phyloP scores from a whole-genome alignment of 768 basidiomycete species.

The Pleurotus ostreatus region DNA sequence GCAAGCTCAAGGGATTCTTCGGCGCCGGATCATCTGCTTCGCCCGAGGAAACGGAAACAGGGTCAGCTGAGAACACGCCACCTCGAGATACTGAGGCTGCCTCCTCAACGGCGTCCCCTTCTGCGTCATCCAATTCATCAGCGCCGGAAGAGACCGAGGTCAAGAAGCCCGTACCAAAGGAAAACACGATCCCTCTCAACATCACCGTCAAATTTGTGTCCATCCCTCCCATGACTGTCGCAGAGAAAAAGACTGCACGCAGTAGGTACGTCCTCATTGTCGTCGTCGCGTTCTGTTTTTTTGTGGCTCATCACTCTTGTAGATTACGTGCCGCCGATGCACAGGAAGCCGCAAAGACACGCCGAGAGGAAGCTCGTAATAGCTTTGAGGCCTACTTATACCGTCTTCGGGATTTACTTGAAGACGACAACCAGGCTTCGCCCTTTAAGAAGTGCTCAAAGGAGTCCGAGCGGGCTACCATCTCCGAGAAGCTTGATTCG shows the following conservation, averaged over 20 bases:
- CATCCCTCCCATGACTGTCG: constrained; percentile 70
- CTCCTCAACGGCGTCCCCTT: constrained; percentile 21
- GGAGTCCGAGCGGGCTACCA: constrained; percentile 59
- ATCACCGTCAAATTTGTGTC: constrained; percentile 61
- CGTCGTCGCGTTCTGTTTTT: constrained; percentile 2
- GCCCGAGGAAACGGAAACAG: constrained; percentile 33
- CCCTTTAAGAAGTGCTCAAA: constrained; percentile 88
- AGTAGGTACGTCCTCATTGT: constrained; percentile 51
- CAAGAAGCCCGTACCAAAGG: constrained; percentile 34
- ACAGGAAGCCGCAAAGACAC: constrained; percentile 71
- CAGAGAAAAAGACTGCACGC: constrained; percentile 71
- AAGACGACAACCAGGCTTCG: constrained; percentile 57
- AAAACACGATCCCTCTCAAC: constrained; percentile 66
- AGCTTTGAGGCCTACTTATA: constrained; percentile 93
- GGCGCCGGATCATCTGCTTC: constrained; percentile 50
- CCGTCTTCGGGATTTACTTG: constrained; percentile 77
- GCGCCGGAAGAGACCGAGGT: constrained; percentile 33
- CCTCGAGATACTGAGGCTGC: constrained; percentile 35
- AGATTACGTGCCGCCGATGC: constrained; percentile 79
- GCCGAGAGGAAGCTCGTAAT: constrained; percentile 88
- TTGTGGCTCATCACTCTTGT: not conserved
- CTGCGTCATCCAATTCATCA: constrained; percentile 26
- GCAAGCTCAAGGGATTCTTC: constrained; percentile 87
- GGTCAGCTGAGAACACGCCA: constrained; percentile 38
- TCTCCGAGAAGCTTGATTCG: constrained; percentile 66